These are phyloP conservation scores for Orobanche coerulescens DNA, from an alignment of 257 asterid species.

Conservation along the genomic window DNA sequence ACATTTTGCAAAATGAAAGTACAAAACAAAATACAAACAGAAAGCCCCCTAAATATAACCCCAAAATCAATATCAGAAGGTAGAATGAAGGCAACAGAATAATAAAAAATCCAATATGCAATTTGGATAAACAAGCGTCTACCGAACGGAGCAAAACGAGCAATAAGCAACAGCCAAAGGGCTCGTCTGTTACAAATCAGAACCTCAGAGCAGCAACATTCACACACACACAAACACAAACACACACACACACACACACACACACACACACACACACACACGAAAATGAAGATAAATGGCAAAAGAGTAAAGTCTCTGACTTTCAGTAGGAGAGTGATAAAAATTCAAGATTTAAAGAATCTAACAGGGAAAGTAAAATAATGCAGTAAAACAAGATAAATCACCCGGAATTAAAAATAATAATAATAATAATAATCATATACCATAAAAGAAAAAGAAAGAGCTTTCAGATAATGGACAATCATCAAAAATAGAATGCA, in stretches of 20 bases:
- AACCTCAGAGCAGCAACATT: not conserved
- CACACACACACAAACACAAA: not conserved
- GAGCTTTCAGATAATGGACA: not conserved
- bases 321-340: no score
- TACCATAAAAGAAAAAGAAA: not conserved
- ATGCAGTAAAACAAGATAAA: no score
- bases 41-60: constrained; percentile 1
- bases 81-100: not conserved
- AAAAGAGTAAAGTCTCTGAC: no score
- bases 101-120: not conserved
- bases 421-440: not conserved
- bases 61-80: not conserved
- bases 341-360: no score
- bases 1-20: no score
- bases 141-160: not conserved
- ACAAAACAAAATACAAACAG: no score
- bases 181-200: constrained; percentile 11
- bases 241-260: no score
- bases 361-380: no score
- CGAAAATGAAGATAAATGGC: no score
- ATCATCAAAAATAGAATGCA: not conserved
- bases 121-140: not conserved
- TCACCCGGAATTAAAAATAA: not conserved
- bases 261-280: no score
- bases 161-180: no score